A percentile compares a stretch with the other conserved stretches of the same genome.
Conservation (phyloP, 179 eudicot genomes). For the Actinidia arguta region DNA sequence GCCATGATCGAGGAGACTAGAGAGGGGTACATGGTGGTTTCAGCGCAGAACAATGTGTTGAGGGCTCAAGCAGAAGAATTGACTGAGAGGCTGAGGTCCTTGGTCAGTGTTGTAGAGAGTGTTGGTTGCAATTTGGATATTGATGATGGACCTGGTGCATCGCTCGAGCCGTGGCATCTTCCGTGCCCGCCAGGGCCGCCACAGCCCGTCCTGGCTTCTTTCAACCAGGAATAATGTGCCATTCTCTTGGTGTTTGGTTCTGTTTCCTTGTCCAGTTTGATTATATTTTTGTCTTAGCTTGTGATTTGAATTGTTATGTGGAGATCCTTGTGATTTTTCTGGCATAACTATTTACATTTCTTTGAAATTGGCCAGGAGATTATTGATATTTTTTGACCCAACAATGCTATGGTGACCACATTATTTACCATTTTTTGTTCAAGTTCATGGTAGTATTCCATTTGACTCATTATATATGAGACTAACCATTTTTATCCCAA, state of each 20-base stretch:
- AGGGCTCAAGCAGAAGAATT: slow-evolving; percentile 34
- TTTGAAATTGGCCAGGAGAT: not conserved
- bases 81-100: slow-evolving; percentile 25
- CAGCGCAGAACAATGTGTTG: slow-evolving; percentile 33
- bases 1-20: slow-evolving; percentile 17
- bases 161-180: slow-evolving; percentile 28
- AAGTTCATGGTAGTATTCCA: too few species aligned
- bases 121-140: slow-evolving; percentile 17
- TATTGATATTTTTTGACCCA: not conserved
- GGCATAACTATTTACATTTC: not conserved
- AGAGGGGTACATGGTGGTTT: slow-evolving; percentile 1
- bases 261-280: not conserved
- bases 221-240: not conserved
- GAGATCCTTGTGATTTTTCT: not conserved
- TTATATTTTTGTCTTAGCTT: not conserved
- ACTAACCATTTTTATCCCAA: too few species aligned
- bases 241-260: not conserved
- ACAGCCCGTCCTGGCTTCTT: slow-evolving; percentile 23
- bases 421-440: too few species aligned
- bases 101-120: slow-evolving; percentile 7
- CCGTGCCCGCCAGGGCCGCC: slow-evolving; percentile 23
- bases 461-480: too few species aligned
- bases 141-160: slow-evolving; percentile 13
- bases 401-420: too few species aligned
- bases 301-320: not conserved